These are phyloP conservation scores for Aphanomyces euteiches DNA, from an alignment of 352 stramenopile genomes.

Conservation along the genomic window DNA sequence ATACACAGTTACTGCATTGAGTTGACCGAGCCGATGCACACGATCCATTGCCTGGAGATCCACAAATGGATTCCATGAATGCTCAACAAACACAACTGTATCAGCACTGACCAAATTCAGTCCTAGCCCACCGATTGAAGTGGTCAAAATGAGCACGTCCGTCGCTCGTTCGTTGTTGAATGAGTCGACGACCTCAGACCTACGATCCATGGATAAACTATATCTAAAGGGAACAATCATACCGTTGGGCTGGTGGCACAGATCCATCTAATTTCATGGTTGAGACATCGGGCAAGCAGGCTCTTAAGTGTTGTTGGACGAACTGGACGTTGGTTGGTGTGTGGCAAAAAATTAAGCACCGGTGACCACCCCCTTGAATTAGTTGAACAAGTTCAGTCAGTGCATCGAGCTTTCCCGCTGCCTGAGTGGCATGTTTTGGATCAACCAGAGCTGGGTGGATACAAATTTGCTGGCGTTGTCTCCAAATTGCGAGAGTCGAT, in stretches of 20 bases:
- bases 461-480: conserved; percentile 88
- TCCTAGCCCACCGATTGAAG: conserved; percentile 91
- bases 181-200: conserved; percentile 64
- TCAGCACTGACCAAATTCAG: conserved; percentile 96
- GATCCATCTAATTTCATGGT: conserved; percentile 92
- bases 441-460: conserved; percentile 91
- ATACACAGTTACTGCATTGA: conserved; percentile 66
- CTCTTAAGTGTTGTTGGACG: conserved; percentile 85
- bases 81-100: conserved; percentile 97
- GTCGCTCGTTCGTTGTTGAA: conserved; percentile 93
- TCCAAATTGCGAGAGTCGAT: conserved; percentile 1
- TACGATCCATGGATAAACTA: background rate
- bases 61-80: conserved; percentile 97
- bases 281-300: conserved; percentile 53
- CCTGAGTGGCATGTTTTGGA: conserved; percentile 46
- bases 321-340: conserved; percentile 91
- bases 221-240: background rate
- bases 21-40: conserved; percentile 75
- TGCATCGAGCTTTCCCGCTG: conserved; percentile 89
- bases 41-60: conserved; percentile 92
- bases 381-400: conserved; percentile 66
- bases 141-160: conserved; percentile 95
- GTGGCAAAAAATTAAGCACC: conserved; percentile 96
- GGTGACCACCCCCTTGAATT: conserved; percentile 41
- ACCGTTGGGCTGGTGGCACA: conserved; percentile 66